Evolutionary conservation across 176 grass and related monocot genomes (phyloP).

Genomic region (Zoysia pacifica): DNA sequence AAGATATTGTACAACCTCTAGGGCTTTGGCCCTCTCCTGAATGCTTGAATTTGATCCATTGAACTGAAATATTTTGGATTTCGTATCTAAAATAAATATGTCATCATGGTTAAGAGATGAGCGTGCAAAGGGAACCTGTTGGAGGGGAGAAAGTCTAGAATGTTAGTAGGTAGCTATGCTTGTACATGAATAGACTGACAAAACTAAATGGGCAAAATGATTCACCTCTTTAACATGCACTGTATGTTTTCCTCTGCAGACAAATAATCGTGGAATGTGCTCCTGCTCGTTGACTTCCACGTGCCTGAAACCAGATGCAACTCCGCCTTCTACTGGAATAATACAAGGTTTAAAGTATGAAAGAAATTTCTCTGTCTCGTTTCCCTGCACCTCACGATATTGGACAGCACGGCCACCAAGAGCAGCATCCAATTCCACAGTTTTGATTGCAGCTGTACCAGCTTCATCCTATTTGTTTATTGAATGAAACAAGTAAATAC

Average conservation of each 20-base stretch:
- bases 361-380: constrained; percentile 97
- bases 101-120: constrained; percentile 98
- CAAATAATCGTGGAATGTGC: constrained; percentile 79
- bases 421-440: constrained; percentile 90
- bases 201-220: constrained; percentile 17
- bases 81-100: constrained; percentile 98
- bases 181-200: constrained; percentile 21
- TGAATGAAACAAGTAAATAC: constrained; percentile 37
- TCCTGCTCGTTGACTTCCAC: constrained; percentile 68
- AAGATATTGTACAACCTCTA: constrained; percentile 96
- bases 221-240: constrained; percentile 97
- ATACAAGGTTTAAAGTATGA: constrained; percentile 99
- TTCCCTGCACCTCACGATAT: constrained; percentile 95
- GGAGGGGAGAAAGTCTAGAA: background rate
- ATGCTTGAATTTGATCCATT: constrained; percentile 96
- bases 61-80: constrained; percentile 98
- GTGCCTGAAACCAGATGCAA: constrained; percentile 85
- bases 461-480: constrained; percentile 81
- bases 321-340: constrained; percentile 88
- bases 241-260: constrained; percentile 97
- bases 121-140: constrained; percentile 88
- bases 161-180: constrained; percentile 14
- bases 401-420: constrained; percentile 94
- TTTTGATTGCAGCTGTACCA: constrained; percentile 94
- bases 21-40: constrained; percentile 99